phyloP scores from a whole-genome alignment of 2,329 filamentous ascomycete genomes.

The Pseudogymnoascus sp. region DNA sequence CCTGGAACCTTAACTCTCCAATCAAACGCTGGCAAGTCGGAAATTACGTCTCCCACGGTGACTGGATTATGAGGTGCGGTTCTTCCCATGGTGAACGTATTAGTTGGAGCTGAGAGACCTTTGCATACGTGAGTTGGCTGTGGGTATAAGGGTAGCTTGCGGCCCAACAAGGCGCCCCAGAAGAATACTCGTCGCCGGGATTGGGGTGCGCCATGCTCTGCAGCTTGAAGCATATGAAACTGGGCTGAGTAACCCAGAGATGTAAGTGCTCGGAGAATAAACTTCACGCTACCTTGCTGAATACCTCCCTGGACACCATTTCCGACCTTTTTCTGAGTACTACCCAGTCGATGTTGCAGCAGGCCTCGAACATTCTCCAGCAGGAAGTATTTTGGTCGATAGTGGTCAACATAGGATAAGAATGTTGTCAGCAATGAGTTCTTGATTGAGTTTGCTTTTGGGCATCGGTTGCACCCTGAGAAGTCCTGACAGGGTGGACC shows the following conservation, averaged over 20 bases:
- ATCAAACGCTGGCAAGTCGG: slow-evolving; percentile 16
- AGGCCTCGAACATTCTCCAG: slow-evolving; percentile 23
- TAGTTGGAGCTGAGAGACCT: not conserved
- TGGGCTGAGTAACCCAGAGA: slow-evolving; percentile 21
- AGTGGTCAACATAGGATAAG: slow-evolving; percentile 21
- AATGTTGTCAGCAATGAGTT: slow-evolving; percentile 20
- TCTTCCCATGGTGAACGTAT: slow-evolving; percentile 10
- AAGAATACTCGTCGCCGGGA: slow-evolving; percentile 17
- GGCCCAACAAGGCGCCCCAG: slow-evolving; percentile 17
- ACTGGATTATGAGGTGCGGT: slow-evolving; percentile 15
- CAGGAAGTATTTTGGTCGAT: slow-evolving; percentile 21
- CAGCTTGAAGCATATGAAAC: slow-evolving; percentile 16
- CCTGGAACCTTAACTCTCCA: not conserved
- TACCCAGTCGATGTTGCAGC: slow-evolving; percentile 12
- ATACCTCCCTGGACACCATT: not conserved
- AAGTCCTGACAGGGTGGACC: slow-evolving; percentile 20
- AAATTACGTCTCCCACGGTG: slow-evolving; percentile 15
- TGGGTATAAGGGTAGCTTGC: slow-evolving; percentile 17
- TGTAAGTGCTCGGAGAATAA: slow-evolving; percentile 19
- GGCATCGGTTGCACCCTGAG: slow-evolving; percentile 13
- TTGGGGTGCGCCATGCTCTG: slow-evolving; percentile 16
- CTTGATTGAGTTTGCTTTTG: slow-evolving; percentile 15
- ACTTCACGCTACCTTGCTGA: slow-evolving; percentile 11
- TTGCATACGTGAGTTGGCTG: slow-evolving; percentile 10
- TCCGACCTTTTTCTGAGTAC: slow-evolving; percentile 11